Evolutionary conservation across 1,284 basidiomycete genomes (phyloP).

Genomic region (Hortiboletus rubellus): DNA sequence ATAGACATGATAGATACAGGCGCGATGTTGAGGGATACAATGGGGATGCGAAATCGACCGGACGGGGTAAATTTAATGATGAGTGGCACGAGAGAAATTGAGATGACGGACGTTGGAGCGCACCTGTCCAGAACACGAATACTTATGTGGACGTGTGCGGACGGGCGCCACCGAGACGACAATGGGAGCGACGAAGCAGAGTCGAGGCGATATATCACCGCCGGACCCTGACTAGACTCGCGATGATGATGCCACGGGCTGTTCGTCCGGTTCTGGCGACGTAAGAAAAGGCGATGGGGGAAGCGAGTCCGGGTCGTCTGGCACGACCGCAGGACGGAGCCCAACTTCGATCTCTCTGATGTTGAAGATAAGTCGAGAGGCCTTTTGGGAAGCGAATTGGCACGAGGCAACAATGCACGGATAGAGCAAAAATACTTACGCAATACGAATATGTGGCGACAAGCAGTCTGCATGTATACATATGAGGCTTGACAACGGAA

Average conservation of each 20-base stretch:
- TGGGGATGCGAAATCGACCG: neutral
- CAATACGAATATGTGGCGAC: slow-evolving; percentile 23
- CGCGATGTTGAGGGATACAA: neutral
- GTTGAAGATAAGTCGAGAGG: slow-evolving; percentile 26
- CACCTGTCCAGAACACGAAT: neutral
- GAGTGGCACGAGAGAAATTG: neutral
- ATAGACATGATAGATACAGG: neutral
- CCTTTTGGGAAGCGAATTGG: slow-evolving; percentile 12
- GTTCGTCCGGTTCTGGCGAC: neutral
- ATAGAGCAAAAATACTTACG: slow-evolving; percentile 8
- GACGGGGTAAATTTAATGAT: neutral
- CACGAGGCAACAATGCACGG: neutral
- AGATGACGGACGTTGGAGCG: neutral
- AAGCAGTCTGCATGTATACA: slow-evolving; percentile 11
- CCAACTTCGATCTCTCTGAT: slow-evolving; percentile 13
- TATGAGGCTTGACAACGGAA: slow-evolving; percentile 5
- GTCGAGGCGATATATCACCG: neutral
- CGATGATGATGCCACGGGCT: slow-evolving; percentile 15
- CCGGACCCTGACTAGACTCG: neutral
- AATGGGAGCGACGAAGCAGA: neutral
- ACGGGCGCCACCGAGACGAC: no score
- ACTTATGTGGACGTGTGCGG: neutral
- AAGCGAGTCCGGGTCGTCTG: slow-evolving; percentile 10
- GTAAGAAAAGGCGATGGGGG: neutral
- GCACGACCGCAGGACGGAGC: neutral